phyloP scores from a whole-genome alignment of 768 basidiomycete species.

The Suillus lakei region DNA sequence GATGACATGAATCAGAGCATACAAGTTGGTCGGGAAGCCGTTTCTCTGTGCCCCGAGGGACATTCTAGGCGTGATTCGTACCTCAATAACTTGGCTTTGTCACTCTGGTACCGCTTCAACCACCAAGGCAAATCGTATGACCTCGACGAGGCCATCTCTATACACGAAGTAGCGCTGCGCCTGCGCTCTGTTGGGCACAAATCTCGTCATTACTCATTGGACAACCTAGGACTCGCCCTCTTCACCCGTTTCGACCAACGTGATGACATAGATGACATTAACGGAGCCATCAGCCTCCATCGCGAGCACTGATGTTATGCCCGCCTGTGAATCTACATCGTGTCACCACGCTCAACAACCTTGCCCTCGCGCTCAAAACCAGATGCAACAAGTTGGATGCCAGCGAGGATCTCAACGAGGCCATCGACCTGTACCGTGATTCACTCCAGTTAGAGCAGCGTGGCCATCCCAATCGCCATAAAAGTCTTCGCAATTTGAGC shows the following conservation, averaged over 20 bases:
- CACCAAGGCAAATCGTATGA: neutral
- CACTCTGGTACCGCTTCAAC: neutral
- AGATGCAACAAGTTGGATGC: neutral
- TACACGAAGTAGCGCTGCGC: neutral
- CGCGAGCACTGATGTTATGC: conserved; percentile 9
- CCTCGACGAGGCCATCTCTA: neutral
- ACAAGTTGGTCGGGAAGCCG: neutral
- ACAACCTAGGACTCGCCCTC: conserved; percentile 12
- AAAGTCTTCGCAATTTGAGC: neutral
- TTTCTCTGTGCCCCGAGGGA: neutral
- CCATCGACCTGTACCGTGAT: neutral
- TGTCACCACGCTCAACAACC: conserved; percentile 13
- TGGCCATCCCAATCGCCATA: neutral
- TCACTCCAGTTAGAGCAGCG: neutral
- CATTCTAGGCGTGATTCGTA: neutral
- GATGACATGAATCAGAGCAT: neutral
- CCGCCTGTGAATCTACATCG: conserved; percentile 15
- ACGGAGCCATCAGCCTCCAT: conserved; percentile 10
- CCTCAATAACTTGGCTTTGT: neutral
- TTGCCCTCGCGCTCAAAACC: conserved; percentile 18
- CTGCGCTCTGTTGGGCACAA: neutral
- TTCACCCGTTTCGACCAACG: neutral
- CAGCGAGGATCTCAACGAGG: conserved; percentile 7
- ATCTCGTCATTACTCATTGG: conserved; percentile 8
- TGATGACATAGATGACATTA: too few relatives aligned